Evolutionary conservation across 305 asterid genomes (phyloP).

Genomic region (Striga hermonthica): DNA sequence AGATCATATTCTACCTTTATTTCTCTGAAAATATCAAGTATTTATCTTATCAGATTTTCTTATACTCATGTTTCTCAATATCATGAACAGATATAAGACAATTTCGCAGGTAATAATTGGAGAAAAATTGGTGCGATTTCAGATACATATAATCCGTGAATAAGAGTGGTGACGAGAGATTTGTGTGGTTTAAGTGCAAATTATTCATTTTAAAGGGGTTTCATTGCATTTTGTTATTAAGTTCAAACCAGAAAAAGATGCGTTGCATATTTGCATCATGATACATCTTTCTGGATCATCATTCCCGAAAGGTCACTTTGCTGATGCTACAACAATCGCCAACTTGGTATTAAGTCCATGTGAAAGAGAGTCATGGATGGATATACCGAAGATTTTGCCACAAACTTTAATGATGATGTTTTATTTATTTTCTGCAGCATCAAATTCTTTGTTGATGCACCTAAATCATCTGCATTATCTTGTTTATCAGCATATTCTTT

Average conservation of each 20-base stretch:
- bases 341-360: slow-evolving; percentile 44
- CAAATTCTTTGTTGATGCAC: neutral
- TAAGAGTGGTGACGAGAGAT: neutral
- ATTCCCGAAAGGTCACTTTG: slow-evolving; percentile 75
- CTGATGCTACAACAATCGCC: slow-evolving; percentile 60
- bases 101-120: slow-evolving; percentile 6
- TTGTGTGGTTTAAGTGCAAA: neutral
- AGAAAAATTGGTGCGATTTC: slow-evolving; percentile 1
- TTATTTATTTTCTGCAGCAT: slow-evolving; percentile 13
- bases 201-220: neutral
- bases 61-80: no score
- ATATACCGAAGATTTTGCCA: slow-evolving; percentile 44
- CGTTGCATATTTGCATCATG: slow-evolving; percentile 40
- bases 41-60: no score
- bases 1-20: no score
- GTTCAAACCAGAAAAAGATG: slow-evolving; percentile 10
- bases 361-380: slow-evolving; percentile 45
- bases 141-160: neutral
- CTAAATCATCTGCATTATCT: slow-evolving; percentile 6
- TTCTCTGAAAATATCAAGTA: no score
- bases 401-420: slow-evolving; percentile 21
- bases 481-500: neutral
- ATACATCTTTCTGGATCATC: slow-evolving; percentile 67
- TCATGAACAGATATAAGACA: neutral
- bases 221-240: neutral